phyloP scores from a whole-genome alignment of 2,329 filamentous ascomycete species.

The Pezicula neosporulosa region DNA sequence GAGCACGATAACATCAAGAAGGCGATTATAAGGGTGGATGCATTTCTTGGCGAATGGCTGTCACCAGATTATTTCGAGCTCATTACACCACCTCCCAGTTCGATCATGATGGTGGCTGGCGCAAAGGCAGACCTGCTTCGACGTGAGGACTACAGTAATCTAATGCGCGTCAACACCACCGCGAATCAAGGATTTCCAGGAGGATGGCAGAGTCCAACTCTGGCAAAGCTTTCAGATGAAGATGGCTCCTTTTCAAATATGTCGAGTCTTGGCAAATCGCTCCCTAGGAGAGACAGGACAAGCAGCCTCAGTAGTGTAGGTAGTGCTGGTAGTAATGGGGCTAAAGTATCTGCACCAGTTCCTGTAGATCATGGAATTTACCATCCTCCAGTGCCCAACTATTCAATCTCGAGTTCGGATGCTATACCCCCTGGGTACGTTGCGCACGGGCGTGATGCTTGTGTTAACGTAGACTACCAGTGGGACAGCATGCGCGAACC shows the following conservation, averaged over 20 bases:
- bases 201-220: constrained; percentile 30
- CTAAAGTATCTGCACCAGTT: constrained; percentile 3
- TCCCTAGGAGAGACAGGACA: constrained; percentile 28
- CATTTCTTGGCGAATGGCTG: constrained; percentile 94
- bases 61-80: constrained; percentile 89
- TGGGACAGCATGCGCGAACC: constrained; percentile 89
- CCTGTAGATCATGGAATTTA: constrained; percentile 47
- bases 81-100: constrained; percentile 84
- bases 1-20: constrained; percentile 41
- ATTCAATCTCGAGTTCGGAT: constrained; percentile 76
- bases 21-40: constrained; percentile 74
- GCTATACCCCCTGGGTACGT: constrained; percentile 87
- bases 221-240: constrained; percentile 21
- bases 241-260: constrained; percentile 20
- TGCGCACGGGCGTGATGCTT: constrained; percentile 84
- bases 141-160: constrained; percentile 61
- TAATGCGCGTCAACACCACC: constrained; percentile 22
- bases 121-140: constrained; percentile 86
- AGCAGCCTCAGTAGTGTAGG: constrained; percentile 26
- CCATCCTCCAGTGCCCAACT: constrained; percentile 72
- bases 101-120: constrained; percentile 79
- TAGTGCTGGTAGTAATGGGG: constrained; percentile 1
- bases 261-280: constrained; percentile 20
- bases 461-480: constrained; percentile 82
- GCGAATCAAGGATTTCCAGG: constrained; percentile 32